Evolutionary conservation across 202 grass and related monocot genomes (phyloP).

Genomic region (Cymbopogon flexuosus): DNA sequence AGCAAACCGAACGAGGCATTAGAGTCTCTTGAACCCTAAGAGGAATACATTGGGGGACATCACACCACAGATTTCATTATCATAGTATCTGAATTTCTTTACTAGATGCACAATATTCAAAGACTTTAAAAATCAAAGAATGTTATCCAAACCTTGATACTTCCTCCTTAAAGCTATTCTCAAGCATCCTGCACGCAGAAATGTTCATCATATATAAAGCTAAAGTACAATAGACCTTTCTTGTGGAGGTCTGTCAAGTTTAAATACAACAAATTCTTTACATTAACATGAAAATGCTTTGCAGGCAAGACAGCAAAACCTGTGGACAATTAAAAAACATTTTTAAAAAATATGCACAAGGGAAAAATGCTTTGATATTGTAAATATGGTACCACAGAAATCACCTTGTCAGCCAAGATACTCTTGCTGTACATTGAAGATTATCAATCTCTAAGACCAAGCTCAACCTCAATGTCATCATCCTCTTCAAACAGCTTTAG

Average conservation of each 20-base stretch:
- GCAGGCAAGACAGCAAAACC: conserved; percentile 34
- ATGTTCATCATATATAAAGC: conserved; percentile 34
- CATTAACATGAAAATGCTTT: conserved; percentile 35
- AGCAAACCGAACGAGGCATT: too few species aligned
- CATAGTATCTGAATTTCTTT: neutral
- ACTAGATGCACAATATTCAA: neutral
- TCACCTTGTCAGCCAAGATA: conserved; percentile 61
- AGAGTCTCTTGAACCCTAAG: neutral
- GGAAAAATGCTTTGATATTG: neutral
- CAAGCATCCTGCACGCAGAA: conserved; percentile 10
- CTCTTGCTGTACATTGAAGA: conserved; percentile 37
- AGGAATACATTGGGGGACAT: neutral
- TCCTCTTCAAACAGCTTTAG: conserved; percentile 97
- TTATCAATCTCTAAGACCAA: conserved; percentile 82
- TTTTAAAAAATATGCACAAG: neutral
- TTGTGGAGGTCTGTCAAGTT: conserved; percentile 8
- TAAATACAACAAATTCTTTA: conserved; percentile 60
- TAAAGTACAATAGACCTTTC: conserved; percentile 35
- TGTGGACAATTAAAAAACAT: neutral
- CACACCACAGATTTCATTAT: neutral
- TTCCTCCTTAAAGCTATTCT: conserved; percentile 23
- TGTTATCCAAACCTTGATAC: conserved; percentile 19
- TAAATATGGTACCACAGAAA: neutral
- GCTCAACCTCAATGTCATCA: conserved; percentile 86
- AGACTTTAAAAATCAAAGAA: conserved; percentile 20